These are phyloP conservation scores for Backusella parvicylindrica DNA, from an alignment of 192 early-diverging fungal species.

Conservation along the genomic window DNA sequence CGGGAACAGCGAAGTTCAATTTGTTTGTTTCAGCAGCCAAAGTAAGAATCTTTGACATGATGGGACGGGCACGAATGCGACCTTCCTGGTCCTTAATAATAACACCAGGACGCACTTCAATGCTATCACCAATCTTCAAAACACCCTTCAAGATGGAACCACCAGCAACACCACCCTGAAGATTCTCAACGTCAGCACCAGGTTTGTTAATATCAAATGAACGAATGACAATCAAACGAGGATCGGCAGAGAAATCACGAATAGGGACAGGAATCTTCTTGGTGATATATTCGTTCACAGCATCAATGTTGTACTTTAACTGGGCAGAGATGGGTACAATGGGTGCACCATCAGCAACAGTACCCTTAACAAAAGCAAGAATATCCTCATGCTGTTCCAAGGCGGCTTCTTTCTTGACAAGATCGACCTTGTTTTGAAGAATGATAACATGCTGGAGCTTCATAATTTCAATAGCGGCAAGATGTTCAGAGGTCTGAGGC, in stretches of 20 bases:
- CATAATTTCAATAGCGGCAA: slow-evolving; percentile 99
- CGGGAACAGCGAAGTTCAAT: slow-evolving; percentile 98
- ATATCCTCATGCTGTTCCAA: slow-evolving; percentile 89
- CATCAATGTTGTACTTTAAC: slow-evolving; percentile 98
- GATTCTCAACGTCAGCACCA: slow-evolving; percentile 85
- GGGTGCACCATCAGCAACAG: slow-evolving; percentile 91
- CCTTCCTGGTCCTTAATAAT: slow-evolving; percentile 85
- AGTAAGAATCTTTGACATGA: slow-evolving; percentile 85
- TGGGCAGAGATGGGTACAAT: slow-evolving; percentile 98
- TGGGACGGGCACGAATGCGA: slow-evolving; percentile 77
- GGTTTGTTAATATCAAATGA: slow-evolving; percentile 99
- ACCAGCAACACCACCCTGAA: slow-evolving; percentile 98
- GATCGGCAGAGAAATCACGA: slow-evolving; percentile 88
- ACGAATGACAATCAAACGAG: slow-evolving; percentile 95
- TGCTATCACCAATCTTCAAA: slow-evolving; percentile 86
- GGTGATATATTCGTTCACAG: slow-evolving; percentile 95
- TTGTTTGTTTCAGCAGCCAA: slow-evolving; percentile 87
- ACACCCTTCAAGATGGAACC: slow-evolving; percentile 94
- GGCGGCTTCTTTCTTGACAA: slow-evolving; percentile 92
- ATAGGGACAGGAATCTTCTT: slow-evolving; percentile 93
- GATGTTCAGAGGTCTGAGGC: slow-evolving; percentile 97
- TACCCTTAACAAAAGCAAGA: slow-evolving; percentile 89
- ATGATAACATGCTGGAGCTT: slow-evolving; percentile 95
- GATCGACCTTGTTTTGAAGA: slow-evolving; percentile 98
- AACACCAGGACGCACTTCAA: slow-evolving; percentile 96